phyloP scores from a whole-genome alignment of 2,329 filamentous ascomycete species.

The Penicillium polonicum region DNA sequence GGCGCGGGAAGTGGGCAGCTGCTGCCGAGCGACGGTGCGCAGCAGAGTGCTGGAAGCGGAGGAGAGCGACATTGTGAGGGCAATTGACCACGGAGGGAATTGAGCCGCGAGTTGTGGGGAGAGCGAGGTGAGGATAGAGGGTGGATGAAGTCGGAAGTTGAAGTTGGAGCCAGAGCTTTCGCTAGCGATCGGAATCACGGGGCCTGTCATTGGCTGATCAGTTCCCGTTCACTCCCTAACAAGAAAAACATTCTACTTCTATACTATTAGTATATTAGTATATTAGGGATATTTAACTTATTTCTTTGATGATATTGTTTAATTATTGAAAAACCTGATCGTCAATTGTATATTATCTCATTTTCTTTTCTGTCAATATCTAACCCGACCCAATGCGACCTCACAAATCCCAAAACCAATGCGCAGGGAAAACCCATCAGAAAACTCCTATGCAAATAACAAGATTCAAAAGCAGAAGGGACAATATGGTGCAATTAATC shows the following conservation, averaged over 20 bases:
- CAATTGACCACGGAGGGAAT: constrained; percentile 34
- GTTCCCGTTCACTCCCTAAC: constrained; percentile 19
- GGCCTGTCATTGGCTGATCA: constrained; percentile 40
- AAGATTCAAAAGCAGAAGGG: constrained; percentile 12
- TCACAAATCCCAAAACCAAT: constrained; percentile 10
- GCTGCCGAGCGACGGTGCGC: constrained; percentile 55
- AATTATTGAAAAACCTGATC: background rate
- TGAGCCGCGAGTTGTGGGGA: constrained; percentile 38
- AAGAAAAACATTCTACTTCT: constrained; percentile 8
- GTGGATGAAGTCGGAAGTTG: constrained; percentile 41
- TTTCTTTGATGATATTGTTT: background rate
- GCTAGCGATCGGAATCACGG: constrained; percentile 44
- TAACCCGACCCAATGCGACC: constrained; percentile 18
- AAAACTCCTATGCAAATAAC: constrained; percentile 25
- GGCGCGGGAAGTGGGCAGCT: constrained; percentile 45
- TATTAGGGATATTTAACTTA: no score
- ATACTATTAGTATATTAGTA: background rate
- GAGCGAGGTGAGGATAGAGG: constrained; percentile 29
- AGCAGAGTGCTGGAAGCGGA: constrained; percentile 68
- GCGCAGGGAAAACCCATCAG: constrained; percentile 9
- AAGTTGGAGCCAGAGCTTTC: constrained; percentile 44
- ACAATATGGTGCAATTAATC: constrained; percentile 10
- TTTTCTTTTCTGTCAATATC: constrained; percentile 4
- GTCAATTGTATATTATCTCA: constrained; percentile 1
- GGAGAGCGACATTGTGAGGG: constrained; percentile 53